A percentile compares a stretch with the other conserved stretches of the same genome.
Evolutionary conservation across 306 rosid species (phyloP).

Genomic region (Mimosa pudica): DNA sequence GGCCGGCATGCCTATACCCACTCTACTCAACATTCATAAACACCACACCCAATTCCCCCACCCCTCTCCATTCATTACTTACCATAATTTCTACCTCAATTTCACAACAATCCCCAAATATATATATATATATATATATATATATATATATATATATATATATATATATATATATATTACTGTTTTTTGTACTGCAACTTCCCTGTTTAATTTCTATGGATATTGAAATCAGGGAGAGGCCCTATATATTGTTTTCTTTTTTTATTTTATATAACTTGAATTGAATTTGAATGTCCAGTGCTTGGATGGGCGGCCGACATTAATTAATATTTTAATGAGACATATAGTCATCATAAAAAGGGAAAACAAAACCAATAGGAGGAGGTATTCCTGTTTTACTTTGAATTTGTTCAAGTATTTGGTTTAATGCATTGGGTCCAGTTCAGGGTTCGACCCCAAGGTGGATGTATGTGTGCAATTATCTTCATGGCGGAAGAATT

Average conservation of each 20-base stretch:
- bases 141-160: too few species aligned
- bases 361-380: background rate
- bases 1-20: constrained; percentile 34
- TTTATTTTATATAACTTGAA: background rate
- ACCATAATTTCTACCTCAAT: background rate
- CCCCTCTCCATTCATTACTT: background rate
- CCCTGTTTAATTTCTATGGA: background rate
- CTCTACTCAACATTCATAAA: constrained; percentile 7
- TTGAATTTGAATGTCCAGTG: background rate
- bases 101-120: background rate
- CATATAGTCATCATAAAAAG: background rate
- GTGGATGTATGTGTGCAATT: background rate
- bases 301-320: background rate
- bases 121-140: too few species aligned
- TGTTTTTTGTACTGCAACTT: background rate
- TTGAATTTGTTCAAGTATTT: constrained; percentile 22
- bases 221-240: background rate
- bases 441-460: constrained; percentile 10
- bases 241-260: background rate
- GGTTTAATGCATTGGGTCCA: background rate
- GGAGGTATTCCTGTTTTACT: constrained; percentile 23
- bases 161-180: too few species aligned
- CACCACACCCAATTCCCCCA: background rate
- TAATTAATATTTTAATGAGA: background rate
- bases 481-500: constrained; percentile 26